Conservation (phyloP, 2,329 filamentous ascomycete species). For the Rhynchosporium secalis region DNA sequence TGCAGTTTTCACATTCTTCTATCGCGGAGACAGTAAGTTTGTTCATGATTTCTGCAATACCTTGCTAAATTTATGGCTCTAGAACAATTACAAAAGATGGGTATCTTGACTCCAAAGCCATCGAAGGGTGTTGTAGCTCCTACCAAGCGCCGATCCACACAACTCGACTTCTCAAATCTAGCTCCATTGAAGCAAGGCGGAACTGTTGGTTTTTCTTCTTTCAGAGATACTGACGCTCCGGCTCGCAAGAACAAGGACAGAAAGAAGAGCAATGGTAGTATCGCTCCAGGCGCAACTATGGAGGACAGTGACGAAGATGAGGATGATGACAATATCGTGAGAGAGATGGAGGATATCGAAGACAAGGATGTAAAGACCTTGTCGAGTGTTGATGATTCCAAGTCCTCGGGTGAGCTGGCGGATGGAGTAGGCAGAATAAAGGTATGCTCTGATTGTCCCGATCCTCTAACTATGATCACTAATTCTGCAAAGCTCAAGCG, state of each 20-base stretch:
- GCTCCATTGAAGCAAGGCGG: slow-evolving; percentile 83
- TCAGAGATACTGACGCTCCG: slow-evolving; percentile 69
- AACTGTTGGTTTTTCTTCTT: slow-evolving; percentile 85
- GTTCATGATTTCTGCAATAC: neutral
- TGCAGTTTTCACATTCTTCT: slow-evolving; percentile 96
- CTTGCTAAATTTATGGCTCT: slow-evolving; percentile 26
- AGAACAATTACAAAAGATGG: slow-evolving; percentile 98
- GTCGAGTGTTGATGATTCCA: slow-evolving; percentile 69
- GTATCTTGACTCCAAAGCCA: slow-evolving; percentile 73
- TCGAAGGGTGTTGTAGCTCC: slow-evolving; percentile 60
- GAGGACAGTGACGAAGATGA: slow-evolving; percentile 75
- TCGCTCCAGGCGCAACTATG: slow-evolving; percentile 53
- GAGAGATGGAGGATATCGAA: slow-evolving; percentile 64
- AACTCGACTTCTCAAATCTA: slow-evolving; percentile 81
- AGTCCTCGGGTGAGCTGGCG: slow-evolving; percentile 71
- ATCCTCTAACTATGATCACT: slow-evolving; percentile 21
- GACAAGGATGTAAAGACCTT: slow-evolving; percentile 61
- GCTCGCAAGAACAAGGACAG: slow-evolving; percentile 58
- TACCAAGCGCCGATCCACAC: slow-evolving; percentile 76
- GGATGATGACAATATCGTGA: slow-evolving; percentile 62
- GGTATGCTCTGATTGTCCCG: slow-evolving; percentile 48
- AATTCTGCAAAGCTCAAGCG: slow-evolving; percentile 68
- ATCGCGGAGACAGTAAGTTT: slow-evolving; percentile 85
- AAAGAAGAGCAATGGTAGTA: slow-evolving; percentile 64
- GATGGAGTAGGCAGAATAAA: slow-evolving; percentile 82